Evolutionary conservation across 1,284 basidiomycete genomes (phyloP).

Genomic region (Rhodotorula sp.): DNA sequence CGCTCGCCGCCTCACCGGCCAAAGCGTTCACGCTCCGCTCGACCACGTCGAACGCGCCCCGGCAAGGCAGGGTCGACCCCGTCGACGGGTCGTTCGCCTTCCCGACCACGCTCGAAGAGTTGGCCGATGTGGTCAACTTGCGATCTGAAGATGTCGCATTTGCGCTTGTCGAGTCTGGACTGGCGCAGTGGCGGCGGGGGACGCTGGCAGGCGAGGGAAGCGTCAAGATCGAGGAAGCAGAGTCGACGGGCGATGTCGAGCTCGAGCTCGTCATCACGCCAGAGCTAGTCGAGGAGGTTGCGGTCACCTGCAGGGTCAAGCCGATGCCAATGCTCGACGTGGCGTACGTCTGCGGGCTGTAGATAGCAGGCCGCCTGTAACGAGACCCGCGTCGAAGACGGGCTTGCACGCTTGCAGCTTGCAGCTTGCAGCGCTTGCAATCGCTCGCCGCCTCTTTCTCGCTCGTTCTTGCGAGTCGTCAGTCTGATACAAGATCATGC

Average conservation of each 20-base stretch:
- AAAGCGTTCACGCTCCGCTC: conserved; percentile 26
- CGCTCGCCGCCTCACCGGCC: conserved; percentile 8
- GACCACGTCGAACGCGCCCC: not conserved
- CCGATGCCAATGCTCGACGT: conserved; percentile 27
- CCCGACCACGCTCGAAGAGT: conserved; percentile 24
- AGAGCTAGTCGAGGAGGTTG: conserved; percentile 69
- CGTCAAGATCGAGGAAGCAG: conserved; percentile 15
- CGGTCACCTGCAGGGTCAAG: conserved; percentile 63
- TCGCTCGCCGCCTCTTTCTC: too few species aligned
- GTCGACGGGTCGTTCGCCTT: conserved; percentile 19
- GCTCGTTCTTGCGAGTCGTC: too few species aligned
- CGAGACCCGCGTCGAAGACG: too few species aligned
- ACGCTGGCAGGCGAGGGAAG: not conserved
- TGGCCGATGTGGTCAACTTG: conserved; percentile 54
- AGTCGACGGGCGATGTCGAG: conserved; percentile 43
- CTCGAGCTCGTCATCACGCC: conserved; percentile 61
- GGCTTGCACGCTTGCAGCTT: too few species aligned
- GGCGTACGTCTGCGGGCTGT: conserved; percentile 18
- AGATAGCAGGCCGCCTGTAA: not conserved
- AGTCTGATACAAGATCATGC: too few species aligned
- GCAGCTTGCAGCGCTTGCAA: too few species aligned
- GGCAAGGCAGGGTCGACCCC: not conserved
- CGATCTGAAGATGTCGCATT: conserved; percentile 82
- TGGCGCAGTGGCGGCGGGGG: conserved; percentile 59
- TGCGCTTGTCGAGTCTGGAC: conserved; percentile 79